These are phyloP conservation scores for Porpolomopsis calyptriformis DNA, from an alignment of 768 basidiomycete genomes.

Conservation along the genomic window DNA sequence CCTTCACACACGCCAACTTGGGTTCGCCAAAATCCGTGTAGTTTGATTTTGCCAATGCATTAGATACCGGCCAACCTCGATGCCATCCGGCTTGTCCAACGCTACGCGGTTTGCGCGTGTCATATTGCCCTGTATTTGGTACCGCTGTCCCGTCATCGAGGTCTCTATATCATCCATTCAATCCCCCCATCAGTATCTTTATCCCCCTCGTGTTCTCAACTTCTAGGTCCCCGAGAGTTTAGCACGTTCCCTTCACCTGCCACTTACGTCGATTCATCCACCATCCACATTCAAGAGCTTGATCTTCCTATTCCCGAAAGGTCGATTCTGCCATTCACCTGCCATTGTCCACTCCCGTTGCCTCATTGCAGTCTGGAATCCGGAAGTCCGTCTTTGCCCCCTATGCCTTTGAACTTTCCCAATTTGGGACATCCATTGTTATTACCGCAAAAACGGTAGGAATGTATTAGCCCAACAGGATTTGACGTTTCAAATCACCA, in stretches of 20 bases:
- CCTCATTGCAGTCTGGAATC: conserved; percentile 3
- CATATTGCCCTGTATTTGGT: neutral
- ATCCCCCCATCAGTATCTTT: neutral
- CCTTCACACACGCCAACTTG: too few relatives aligned
- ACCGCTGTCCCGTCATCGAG: too few relatives aligned
- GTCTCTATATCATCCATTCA: neutral
- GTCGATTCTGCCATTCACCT: neutral
- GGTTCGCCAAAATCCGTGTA: too few relatives aligned
- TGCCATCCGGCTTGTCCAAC: too few relatives aligned
- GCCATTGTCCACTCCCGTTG: conserved; percentile 2
- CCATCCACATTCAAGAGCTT: neutral
- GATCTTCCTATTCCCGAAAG: conserved; percentile 1
- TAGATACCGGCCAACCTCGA: too few relatives aligned
- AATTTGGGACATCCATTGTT: conserved; percentile 42
- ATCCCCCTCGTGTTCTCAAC: conserved; percentile 4
- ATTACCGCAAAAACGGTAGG: conserved; percentile 23
- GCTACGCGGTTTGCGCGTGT: conserved; percentile 5
- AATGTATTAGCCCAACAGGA: conserved; percentile 36
- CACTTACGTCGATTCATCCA: conserved; percentile 1
- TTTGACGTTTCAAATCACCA: conserved; percentile 4
- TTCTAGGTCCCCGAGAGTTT: neutral
- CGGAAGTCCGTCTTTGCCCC: conserved; percentile 2
- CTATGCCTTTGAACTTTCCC: conserved; percentile 36
- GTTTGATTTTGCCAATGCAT: too few relatives aligned
- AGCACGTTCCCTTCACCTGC: conserved; percentile 3